Evolutionary conservation across 306 rosid genomes (phyloP).

Genomic region (Begonia fuchsioides): DNA sequence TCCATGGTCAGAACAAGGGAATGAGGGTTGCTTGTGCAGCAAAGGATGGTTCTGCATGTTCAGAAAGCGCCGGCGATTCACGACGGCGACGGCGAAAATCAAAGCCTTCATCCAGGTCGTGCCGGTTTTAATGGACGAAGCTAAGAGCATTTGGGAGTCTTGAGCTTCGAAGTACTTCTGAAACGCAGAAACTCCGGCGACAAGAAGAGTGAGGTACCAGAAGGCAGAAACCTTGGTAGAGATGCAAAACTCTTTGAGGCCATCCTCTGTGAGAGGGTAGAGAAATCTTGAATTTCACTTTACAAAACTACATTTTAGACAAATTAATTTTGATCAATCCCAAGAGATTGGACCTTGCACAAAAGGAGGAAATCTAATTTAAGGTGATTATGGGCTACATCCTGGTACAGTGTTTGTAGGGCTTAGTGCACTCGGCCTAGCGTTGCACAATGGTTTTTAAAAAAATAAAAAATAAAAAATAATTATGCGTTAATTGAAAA

Average conservation of each 20-base stretch:
- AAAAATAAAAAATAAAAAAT: too few species aligned
- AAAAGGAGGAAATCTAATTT: too few species aligned
- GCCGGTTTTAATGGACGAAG: slow-evolving; percentile 13
- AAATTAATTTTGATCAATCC: too few species aligned
- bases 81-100: slow-evolving; percentile 8
- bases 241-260: neutral
- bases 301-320: too few species aligned
- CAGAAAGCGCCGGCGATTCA: neutral
- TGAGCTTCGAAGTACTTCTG: neutral
- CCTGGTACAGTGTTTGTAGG: too few species aligned
- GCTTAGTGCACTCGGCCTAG: too few species aligned
- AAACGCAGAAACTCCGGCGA: slow-evolving; percentile 2
- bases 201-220: slow-evolving; percentile 4
- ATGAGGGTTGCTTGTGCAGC: slow-evolving; percentile 10
- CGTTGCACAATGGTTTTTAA: too few species aligned
- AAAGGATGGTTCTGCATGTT: slow-evolving; percentile 3
- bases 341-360: too few species aligned
- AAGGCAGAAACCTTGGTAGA: slow-evolving; percentile 18
- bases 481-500: too few species aligned
- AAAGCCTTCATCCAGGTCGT: slow-evolving; percentile 24
- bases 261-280: neutral
- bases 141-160: slow-evolving; percentile 7
- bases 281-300: too few species aligned
- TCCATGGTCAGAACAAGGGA: slow-evolving; percentile 9
- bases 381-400: too few species aligned